These are phyloP conservation scores for Trichoderma lentiforme DNA, from an alignment of 2,329 filamentous ascomycete species.

Conservation along the genomic window DNA sequence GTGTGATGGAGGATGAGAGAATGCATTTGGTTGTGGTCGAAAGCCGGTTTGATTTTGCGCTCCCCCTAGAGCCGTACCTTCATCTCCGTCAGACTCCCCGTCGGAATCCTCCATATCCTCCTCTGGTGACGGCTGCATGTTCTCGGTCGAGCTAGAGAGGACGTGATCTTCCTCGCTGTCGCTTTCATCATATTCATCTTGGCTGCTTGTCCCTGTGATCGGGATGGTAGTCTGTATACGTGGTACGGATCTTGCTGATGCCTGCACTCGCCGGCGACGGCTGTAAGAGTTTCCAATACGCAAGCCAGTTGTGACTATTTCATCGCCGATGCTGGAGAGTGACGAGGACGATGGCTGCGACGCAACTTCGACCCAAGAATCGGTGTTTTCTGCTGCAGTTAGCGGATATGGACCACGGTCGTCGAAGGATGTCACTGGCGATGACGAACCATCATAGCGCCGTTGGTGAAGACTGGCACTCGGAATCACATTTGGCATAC, in stretches of 20 bases:
- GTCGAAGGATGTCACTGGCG: neutral
- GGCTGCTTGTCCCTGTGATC: conserved; percentile 63
- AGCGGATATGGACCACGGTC: conserved; percentile 9
- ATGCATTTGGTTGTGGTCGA: conserved; percentile 86
- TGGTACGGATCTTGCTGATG: conserved; percentile 32
- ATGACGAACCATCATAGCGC: conserved; percentile 36
- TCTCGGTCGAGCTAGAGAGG: conserved; percentile 58
- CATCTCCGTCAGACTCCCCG: conserved; percentile 57
- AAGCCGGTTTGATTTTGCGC: conserved; percentile 58
- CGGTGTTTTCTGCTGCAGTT: conserved; percentile 61
- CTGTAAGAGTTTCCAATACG: conserved; percentile 66
- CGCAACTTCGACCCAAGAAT: conserved; percentile 94
- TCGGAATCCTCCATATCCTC: conserved; percentile 45
- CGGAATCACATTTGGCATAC: conserved; percentile 1
- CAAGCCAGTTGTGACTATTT: conserved; percentile 87
- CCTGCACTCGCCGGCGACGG: conserved; percentile 53
- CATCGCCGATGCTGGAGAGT: conserved; percentile 78
- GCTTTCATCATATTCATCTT: conserved; percentile 92
- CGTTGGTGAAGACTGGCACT: conserved; percentile 26
- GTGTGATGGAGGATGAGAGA: conserved; percentile 72
- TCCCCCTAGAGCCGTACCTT: conserved; percentile 73
- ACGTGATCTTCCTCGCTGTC: conserved; percentile 80
- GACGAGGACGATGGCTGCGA: conserved; percentile 94
- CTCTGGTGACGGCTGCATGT: conserved; percentile 39
- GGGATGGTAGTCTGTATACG: conserved; percentile 42